Base-by-base conservation (phyloP, 345 rosid genomes). In the Euphorbia pulcherrima region DNA sequence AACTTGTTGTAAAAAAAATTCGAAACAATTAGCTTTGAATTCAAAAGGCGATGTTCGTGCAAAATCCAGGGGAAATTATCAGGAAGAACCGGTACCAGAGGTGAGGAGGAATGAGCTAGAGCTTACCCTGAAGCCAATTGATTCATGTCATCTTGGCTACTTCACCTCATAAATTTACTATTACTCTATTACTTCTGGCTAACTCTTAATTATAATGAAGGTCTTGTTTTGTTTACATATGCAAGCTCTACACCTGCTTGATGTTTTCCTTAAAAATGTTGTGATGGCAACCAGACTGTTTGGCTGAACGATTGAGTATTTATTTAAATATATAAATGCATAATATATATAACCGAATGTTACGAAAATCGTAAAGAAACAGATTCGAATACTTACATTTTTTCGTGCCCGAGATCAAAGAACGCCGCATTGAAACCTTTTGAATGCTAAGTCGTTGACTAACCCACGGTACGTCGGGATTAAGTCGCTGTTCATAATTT, bases 31-130 rank as follows among this genome's bases (percentile, higher is more conserved):
- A 33, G 37, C 37, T 33, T 33, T 33, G 3, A 33, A 33, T 3
- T 7, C 37, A 3, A 33, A 33, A 33, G 37, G 37, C n/a, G n/a
- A 33, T 33, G 7, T 33, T 33, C 37, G 37, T 33, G 37, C 37
- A 39, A 37, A 44, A 50, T 82, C 83, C 83, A 85, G 91, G 57
- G 83, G 87, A 39, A 63, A 68, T 68, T 86, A 78, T 74, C 88
- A 86, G 78, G 89, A 83, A 75, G 89, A 74, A 66, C 76, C 76
- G 64, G 77, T 74, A 51, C 69, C 78, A 71, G 90, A 81, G 26
- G 74, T 68, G 72, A 81, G 92, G 80, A 83, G 88, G 79, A 86
- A 83, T 52, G 87, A 83, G 58, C 91, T 88, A 7, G 89, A 85
- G 39, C 87, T 86, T 11, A 81, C 90, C 3, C 83, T 88, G 65